Evolutionary conservation across 495 filamentous ascomycete genomes (phyloP), one percentile per base, ranked within the genome.

Genomic region (Sporormia fimetaria): DNA sequence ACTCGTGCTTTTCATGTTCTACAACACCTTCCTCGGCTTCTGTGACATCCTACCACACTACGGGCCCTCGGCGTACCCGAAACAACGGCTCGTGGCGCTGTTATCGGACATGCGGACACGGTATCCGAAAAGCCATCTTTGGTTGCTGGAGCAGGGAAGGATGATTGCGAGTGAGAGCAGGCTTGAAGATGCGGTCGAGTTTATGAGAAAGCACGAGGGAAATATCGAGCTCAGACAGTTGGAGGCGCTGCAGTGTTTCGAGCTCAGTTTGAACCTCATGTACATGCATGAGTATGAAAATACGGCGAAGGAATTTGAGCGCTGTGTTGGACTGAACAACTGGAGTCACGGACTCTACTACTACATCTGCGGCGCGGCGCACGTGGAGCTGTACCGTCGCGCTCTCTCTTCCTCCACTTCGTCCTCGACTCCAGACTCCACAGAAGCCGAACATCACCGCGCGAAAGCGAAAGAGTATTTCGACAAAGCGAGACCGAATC

Each of bases 311-410:
- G 71, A 75, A 10, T 96, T 94, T 58, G 44, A 56, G 42, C 55
- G 54, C 14, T 90, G 88, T 53, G 67, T 86, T 26, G 76, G 80
- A 35, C 72, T 94, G 33, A 95, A 94, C 59, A 83, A 78, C 39
- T 98, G 92, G 90, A 85, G 79, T 18, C 86, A 83, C 32, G 74
- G 79, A 0, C 60, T 98, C 31, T 98, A 98, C 54, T 85, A 86
- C 51, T 98, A 87, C 63, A 81, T 88, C 33, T 81, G 83, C 21
- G 92, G 80, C 25, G 66, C 72, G 12, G 75, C 76, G 1, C 76
- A 93, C 52, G 55, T 94, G 2, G 84, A 85, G 49, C 60, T 81
- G 8, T 98, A 94, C 59, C 76, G 92, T 11, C 62, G 77, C 33
- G 57, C 62, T 18, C 68, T 69, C 26, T 2, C 33, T 14, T 9